These are phyloP conservation scores for Scenedesmus sp. DNA, from an alignment of 163 green algal species.

Conservation along the genomic window DNA sequence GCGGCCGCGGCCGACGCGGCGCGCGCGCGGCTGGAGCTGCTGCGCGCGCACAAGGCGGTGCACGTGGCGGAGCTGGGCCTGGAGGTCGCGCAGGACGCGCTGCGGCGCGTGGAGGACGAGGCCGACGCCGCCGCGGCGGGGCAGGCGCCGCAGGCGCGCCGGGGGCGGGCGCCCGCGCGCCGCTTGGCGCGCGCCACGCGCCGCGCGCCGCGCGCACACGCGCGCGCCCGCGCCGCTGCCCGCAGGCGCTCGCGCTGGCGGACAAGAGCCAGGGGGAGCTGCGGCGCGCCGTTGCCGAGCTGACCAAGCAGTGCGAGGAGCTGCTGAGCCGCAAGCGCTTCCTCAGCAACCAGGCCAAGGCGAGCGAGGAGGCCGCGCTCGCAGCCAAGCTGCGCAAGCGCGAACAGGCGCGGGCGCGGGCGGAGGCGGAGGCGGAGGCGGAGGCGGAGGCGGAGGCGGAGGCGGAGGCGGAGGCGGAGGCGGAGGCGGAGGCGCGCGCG, in stretches of 20 bases:
- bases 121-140: constrained; percentile 37
- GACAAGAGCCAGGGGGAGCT: constrained; percentile 31
- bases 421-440: background rate
- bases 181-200: too few species aligned
- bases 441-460: background rate
- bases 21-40: constrained; percentile 26
- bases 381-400: background rate
- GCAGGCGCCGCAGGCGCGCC: constrained; percentile 18
- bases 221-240: too few species aligned
- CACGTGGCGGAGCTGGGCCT: constrained; percentile 36
- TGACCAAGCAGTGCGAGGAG: constrained; percentile 48
- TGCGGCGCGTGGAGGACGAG: constrained; percentile 35
- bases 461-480: background rate
- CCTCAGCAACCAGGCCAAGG: constrained; percentile 21
- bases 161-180: too few species aligned
- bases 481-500: background rate
- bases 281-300: background rate
- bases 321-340: constrained; percentile 42
- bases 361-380: background rate
- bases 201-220: too few species aligned
- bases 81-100: constrained; percentile 34
- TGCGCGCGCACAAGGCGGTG: constrained; percentile 16
- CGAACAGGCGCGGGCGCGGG: background rate
- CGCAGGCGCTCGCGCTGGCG: constrained; percentile 31
- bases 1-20: constrained; percentile 21